Base-by-base conservation (phyloP, 2,329 filamentous ascomycete species). In the Alternaria novae-zelandiae region DNA sequence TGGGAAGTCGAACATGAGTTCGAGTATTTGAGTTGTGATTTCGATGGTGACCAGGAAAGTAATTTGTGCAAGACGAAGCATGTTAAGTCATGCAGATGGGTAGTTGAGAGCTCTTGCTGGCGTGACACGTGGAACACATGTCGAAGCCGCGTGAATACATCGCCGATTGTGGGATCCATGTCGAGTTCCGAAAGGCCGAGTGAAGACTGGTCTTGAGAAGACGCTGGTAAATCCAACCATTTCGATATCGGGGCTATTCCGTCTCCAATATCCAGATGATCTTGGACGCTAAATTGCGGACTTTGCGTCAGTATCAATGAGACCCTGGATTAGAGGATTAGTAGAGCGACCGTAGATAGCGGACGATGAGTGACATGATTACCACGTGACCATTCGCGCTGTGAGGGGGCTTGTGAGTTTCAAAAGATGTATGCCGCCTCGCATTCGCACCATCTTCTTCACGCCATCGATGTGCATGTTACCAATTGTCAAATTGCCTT, bases 341-440 rank as follows among this genome's bases (percentile, higher is more conserved):
- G 28, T 26, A 55, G 26, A 13, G 12, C 15, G 21, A 45, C 8
- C 17, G 23, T 15, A 9, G 28, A 51, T 8, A 5, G 12, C 17
- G 9, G 12, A 15, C 23, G 7, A 6, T 9, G 4, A 15, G 20
- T 23, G 3, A 21, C n/a, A 12, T 26, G 28, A 83, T 76, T 70
- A 86, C 86, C 86, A 87, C 63, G 81, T 79, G 10, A 87, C 77
- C 86, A 87, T 87, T 58, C 86, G 82, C 8, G 85, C 86, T 0
- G 85, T 87, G 0, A 88, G 79, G 0, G 86, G 85, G 58, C 82
- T 87, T 1, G 82, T 83, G 20, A 80, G 81, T 49, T 80, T 82
- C 2, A 87, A 79, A 30, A 78, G 70, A 54, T 80, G 79, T 60
- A 87, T 86, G 3, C 86, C 86, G 4, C 86, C 86, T 67, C 86